Conservation (phyloP, 176 grass and related monocot species). For the Musa beccarii region DNA sequence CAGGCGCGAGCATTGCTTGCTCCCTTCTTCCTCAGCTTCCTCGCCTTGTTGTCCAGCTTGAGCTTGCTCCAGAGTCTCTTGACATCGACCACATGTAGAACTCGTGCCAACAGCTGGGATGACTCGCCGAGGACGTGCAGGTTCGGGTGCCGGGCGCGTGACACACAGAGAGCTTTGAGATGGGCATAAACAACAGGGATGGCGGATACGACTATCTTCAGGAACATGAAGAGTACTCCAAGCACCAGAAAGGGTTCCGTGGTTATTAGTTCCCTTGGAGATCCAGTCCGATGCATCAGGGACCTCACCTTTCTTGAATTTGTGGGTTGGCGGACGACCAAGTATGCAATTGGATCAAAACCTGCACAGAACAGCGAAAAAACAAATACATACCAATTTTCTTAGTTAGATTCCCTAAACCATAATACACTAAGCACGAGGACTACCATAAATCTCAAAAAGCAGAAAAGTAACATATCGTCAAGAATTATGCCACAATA, state of each 20-base stretch:
- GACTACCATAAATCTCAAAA: no score
- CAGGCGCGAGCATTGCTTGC: conserved; percentile 75
- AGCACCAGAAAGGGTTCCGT: conserved; percentile 36
- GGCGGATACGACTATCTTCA: conserved; percentile 21
- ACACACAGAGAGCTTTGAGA: conserved; percentile 42
- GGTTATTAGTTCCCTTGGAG: conserved; percentile 28
- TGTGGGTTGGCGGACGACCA: conserved; percentile 39
- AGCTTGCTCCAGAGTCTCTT: conserved; percentile 64
- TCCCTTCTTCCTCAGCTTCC: conserved; percentile 47
- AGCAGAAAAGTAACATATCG: no score
- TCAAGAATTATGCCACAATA: no score
- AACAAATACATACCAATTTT: no score
- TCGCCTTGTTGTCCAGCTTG: conserved; percentile 51
- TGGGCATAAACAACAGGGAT: conserved; percentile 23
- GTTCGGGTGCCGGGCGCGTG: conserved; percentile 29
- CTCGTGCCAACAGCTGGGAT: conserved; percentile 44
- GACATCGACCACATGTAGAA: conserved; percentile 33
- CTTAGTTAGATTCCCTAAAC: no score
- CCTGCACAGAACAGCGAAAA: conserved; percentile 27
- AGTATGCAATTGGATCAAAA: conserved; percentile 41
- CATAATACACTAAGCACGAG: no score
- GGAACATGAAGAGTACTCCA: conserved; percentile 41
- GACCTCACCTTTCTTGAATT: conserved; percentile 27
- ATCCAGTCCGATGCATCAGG: conserved; percentile 5
- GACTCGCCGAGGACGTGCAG: conserved; percentile 34